Percentiles rank a stretch among this genome's conserved stretches.
phyloP scores from a whole-genome alignment of 768 basidiomycete genomes.

The Cubamyces lactineus region DNA sequence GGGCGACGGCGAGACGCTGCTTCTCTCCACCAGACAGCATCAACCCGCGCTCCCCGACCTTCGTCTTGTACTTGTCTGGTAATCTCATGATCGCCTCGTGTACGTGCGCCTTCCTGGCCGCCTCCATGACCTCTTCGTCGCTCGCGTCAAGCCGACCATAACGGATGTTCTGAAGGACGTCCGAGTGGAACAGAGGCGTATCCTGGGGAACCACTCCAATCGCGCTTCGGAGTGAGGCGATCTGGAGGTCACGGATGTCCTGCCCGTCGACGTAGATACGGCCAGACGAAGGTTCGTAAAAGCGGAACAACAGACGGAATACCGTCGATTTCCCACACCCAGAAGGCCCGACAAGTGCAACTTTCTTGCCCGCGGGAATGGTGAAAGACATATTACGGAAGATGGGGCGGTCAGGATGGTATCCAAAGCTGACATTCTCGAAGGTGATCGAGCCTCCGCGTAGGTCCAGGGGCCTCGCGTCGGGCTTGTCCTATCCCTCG shows the following conservation, averaged over 20 bases:
- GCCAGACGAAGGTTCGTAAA: conserved; percentile 86
- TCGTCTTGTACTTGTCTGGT: conserved; percentile 86
- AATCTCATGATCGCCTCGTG: conserved; percentile 77
- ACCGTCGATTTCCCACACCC: conserved; percentile 98
- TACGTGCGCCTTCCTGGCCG: conserved; percentile 85
- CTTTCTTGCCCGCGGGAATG: conserved; percentile 94
- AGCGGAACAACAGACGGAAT: conserved; percentile 86
- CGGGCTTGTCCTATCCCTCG: conserved; percentile 60
- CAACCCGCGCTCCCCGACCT: conserved; percentile 93
- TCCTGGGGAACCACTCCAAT: conserved; percentile 98
- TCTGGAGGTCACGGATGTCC: conserved; percentile 71
- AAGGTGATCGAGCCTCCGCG: conserved; percentile 89
- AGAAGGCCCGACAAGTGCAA: conserved; percentile 95
- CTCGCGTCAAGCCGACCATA: conserved; percentile 88
- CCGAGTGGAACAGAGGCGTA: conserved; percentile 95
- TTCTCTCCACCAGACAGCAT: conserved; percentile 99
- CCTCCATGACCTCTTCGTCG: conserved; percentile 81
- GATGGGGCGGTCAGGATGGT: conserved; percentile 90
- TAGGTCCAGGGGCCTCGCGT: conserved; percentile 67
- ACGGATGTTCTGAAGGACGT: conserved; percentile 93
- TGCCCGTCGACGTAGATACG: conserved; percentile 89
- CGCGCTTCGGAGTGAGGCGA: conserved; percentile 68
- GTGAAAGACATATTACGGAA: conserved; percentile 87
- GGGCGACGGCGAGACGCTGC: conserved; percentile 92
- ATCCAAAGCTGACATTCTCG: conserved; percentile 89